Evolutionary conservation across 129 eudicot species (phyloP).

Genomic region (Oenanthe sinensis): DNA sequence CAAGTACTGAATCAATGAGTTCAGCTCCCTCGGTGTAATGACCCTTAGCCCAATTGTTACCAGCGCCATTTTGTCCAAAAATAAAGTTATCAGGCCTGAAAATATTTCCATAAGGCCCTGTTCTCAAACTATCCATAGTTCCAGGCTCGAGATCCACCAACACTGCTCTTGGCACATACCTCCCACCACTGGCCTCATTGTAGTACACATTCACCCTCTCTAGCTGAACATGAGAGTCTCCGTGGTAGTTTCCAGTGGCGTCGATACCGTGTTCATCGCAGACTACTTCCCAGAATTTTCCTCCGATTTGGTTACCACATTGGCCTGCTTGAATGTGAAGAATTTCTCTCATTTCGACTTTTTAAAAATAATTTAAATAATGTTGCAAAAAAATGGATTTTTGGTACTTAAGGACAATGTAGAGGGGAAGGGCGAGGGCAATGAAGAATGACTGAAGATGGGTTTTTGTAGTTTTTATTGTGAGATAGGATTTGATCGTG

Average conservation of each 20-base stretch:
- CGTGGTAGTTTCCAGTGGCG: conserved; percentile 44
- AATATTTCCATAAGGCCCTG: conserved; percentile 71
- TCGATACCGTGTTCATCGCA: conserved; percentile 78
- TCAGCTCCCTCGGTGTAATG: conserved; percentile 92
- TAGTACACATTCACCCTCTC: conserved; percentile 80
- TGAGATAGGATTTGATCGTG: conserved; percentile 19
- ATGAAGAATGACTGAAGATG: conserved; percentile 19
- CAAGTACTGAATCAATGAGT: conserved; percentile 66
- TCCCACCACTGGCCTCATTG: conserved; percentile 70
- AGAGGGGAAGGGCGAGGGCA: conserved; percentile 14
- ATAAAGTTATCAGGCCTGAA: conserved; percentile 77
- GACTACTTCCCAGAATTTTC: conserved; percentile 84
- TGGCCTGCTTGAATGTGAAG: conserved; percentile 87
- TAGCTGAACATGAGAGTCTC: conserved; percentile 39
- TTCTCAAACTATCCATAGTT: conserved; percentile 62
- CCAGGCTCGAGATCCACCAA: conserved; percentile 83
- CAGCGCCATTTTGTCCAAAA: conserved; percentile 75
- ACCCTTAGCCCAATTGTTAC: conserved; percentile 80
- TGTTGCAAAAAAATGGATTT: not conserved
- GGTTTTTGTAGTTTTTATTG: conserved; percentile 35
- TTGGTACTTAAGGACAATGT: not conserved
- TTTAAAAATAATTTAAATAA: not conserved
- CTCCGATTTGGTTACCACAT: conserved; percentile 87
- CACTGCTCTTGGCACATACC: conserved; percentile 81
- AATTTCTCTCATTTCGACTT: conserved; percentile 62